Evolutionary conservation across 257 asterid genomes (phyloP), one percentile per base, ranked within the genome.

Genomic region (Dorcoceras hygrometricum): DNA sequence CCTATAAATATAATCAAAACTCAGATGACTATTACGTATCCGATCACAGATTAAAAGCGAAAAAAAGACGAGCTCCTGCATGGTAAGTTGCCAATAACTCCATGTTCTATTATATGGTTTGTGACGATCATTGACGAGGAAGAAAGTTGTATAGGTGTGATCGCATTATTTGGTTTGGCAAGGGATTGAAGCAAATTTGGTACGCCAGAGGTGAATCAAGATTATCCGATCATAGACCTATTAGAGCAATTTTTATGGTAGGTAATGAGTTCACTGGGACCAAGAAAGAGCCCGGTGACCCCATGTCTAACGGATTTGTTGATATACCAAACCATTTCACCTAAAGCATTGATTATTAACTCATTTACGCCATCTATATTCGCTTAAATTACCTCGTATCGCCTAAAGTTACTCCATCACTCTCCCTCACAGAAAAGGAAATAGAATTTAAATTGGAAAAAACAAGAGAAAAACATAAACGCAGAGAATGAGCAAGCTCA

Each of bases 171-270:
- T 83, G 83, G 87, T 81, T 71, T 66, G 89, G 93, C 53, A 71
- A 77, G 46, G 88, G 90, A 72, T 63, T 86, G 74, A 75, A 78
- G 73, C 90, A 83, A 72, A 81, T 71, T 0, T 70, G 67, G 71
- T 86, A 86, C 71, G 66, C 57, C 62, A 80, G 93, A 78, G 79
- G 78, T 43, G 93, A 80, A 71, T 77, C 80, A 0, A 81, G 78
- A 71, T 62, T 83, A 55, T 86, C 90, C 12, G 93, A 86, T 70
- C 93, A 86, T 73, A 81, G 93, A 80, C 88, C 89, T 11, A 86
- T 86, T 68, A 76, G 77, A 55, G 87, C 86, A 69, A 63, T 69
- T 62, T 86, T 86, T 67, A 70, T 63, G 58, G 86, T 83, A 74
- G 32, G 73, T 74, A 77, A 75, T 3, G 72, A 81, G 65, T 75